phyloP scores from a whole-genome alignment of 2,329 filamentous ascomycete genomes.

The Apiospora pterosperma region DNA sequence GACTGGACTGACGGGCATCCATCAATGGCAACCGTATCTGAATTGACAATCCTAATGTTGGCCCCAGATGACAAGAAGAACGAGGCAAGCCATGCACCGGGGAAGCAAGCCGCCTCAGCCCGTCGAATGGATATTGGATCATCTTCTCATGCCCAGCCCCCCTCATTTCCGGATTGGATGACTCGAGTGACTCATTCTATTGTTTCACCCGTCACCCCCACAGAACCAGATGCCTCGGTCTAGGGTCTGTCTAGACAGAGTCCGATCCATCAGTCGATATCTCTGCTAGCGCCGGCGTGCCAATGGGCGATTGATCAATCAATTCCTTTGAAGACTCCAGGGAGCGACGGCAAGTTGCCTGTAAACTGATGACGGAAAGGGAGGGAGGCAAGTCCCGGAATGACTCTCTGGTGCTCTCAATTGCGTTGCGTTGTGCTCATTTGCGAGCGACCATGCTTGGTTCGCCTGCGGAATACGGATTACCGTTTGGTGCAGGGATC shows the following conservation, averaged over 20 bases:
- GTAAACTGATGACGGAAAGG: neutral
- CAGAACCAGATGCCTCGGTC: neutral
- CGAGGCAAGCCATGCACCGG: neutral
- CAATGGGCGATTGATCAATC: conserved; percentile 2
- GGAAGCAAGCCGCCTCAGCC: neutral
- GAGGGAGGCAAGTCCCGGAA: neutral
- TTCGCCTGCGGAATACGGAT: neutral
- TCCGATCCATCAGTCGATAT: neutral
- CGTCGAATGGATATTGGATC: neutral
- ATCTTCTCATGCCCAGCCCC: neutral
- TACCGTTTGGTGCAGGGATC: conserved; percentile 18
- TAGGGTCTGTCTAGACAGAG: neutral
- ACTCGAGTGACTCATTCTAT: conserved; percentile 16
- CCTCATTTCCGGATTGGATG: neutral
- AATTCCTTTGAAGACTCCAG: neutral
- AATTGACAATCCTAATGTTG: neutral
- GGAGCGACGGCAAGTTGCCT: conserved; percentile 1
- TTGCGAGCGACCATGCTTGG: neutral
- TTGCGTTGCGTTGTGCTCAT: neutral
- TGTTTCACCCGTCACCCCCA: conserved; percentile 11
- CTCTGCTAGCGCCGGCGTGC: neutral
- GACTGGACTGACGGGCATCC: neutral
- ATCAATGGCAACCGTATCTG: neutral
- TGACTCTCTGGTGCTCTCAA: neutral
- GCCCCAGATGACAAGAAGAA: neutral